These are phyloP conservation scores for Colletotrichum costaricense DNA, from an alignment of 2,329 filamentous ascomycete genomes.

Conservation along the genomic window DNA sequence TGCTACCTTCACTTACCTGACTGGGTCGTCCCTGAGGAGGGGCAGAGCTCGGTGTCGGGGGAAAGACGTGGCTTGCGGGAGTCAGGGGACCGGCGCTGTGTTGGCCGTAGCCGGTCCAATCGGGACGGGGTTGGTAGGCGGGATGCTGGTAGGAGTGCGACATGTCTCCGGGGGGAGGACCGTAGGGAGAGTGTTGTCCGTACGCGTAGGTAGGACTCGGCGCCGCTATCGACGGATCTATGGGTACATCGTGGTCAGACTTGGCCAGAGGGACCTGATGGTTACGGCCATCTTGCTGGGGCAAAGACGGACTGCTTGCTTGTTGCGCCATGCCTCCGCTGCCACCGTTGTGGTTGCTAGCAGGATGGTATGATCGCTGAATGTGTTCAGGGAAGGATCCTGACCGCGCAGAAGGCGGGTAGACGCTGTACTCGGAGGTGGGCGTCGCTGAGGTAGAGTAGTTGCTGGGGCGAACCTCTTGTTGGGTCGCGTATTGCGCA, in stretches of 20 bases:
- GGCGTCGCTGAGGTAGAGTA: conserved; percentile 85
- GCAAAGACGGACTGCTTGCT: conserved; percentile 96
- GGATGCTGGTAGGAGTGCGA: conserved; percentile 78
- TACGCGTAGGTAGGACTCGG: conserved; percentile 92
- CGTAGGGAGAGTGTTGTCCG: conserved; percentile 87
- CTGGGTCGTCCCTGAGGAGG: conserved; percentile 66
- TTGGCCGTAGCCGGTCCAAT: conserved; percentile 77
- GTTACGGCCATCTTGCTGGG: conserved; percentile 83
- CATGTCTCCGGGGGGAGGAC: conserved; percentile 86
- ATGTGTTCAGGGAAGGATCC: conserved; percentile 89
- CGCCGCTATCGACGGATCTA: conserved; percentile 98
- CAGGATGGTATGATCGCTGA: conserved; percentile 84
- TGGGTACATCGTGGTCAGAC: conserved; percentile 97
- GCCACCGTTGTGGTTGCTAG: conserved; percentile 78
- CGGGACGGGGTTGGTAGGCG: conserved; percentile 76
- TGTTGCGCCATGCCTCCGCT: conserved; percentile 96
- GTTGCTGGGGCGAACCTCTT: conserved; percentile 78
- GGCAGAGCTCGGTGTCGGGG: conserved; percentile 65
- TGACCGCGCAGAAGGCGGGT: conserved; percentile 80
- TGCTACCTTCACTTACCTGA: conserved; percentile 62
- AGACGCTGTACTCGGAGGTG: conserved; percentile 88
- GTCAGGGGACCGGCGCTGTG: conserved; percentile 61
- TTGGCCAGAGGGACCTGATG: conserved; percentile 83
- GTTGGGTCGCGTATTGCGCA: conserved; percentile 87
- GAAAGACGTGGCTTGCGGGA: conserved; percentile 65